Conservation (phyloP, 768 basidiomycete genomes). For the Boletus tomentosulus region DNA sequence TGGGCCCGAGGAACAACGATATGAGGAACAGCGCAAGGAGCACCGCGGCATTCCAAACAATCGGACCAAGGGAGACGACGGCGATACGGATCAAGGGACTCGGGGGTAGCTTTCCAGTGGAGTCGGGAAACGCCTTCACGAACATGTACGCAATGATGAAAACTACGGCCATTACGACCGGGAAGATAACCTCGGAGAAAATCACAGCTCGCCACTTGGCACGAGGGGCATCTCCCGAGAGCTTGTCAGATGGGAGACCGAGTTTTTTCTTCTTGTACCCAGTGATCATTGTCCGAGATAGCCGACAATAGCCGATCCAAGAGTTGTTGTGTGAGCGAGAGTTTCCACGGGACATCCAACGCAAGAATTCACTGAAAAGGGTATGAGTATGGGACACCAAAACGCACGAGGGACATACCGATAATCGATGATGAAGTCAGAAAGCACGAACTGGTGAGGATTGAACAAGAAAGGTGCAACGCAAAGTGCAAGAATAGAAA, state of each 20-base stretch:
- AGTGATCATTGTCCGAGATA: slow-evolving; percentile 97
- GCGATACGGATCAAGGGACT: slow-evolving; percentile 90
- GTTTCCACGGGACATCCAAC: slow-evolving; percentile 99
- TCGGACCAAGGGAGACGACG: slow-evolving; percentile 88
- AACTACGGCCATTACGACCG: slow-evolving; percentile 77
- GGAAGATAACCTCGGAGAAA: slow-evolving; percentile 83
- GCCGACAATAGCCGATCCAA: slow-evolving; percentile 98
- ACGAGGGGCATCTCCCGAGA: slow-evolving; percentile 91
- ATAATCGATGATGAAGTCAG: slow-evolving; percentile 96
- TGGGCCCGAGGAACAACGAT: slow-evolving; percentile 89
- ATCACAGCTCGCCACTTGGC: slow-evolving; percentile 90
- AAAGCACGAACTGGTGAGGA: slow-evolving; percentile 98
- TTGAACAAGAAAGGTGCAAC: slow-evolving; percentile 98
- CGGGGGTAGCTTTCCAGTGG: slow-evolving; percentile 60
- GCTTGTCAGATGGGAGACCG: slow-evolving; percentile 95
- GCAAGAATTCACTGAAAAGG: slow-evolving; percentile 77
- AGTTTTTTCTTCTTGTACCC: slow-evolving; percentile 99
- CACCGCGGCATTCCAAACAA: slow-evolving; percentile 92
- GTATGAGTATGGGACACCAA: background rate
- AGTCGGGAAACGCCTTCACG: slow-evolving; percentile 79
- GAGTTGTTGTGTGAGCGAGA: slow-evolving; percentile 96
- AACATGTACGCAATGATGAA: slow-evolving; percentile 91
- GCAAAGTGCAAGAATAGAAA: slow-evolving; percentile 88
- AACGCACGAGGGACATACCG: slow-evolving; percentile 43
- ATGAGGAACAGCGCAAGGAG: slow-evolving; percentile 84